Percentiles rank a stretch among this genome's conserved stretches.
Evolutionary conservation across 305 asterid genomes (phyloP).

Genomic region (Withania somnifera): DNA sequence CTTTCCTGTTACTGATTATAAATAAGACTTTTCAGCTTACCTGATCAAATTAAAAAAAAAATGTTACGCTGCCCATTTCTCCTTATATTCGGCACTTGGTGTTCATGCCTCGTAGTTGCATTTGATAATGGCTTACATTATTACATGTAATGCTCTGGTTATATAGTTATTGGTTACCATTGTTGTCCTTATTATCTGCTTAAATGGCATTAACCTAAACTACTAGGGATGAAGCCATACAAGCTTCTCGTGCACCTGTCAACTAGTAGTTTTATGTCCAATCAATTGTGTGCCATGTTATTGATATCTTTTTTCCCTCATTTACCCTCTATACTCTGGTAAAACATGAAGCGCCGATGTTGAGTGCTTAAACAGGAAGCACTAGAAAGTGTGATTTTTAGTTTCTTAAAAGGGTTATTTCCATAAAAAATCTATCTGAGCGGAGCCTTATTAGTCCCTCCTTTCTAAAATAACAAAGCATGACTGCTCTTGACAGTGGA

Average conservation of each 20-base stretch:
- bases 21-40: background rate
- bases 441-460: background rate
- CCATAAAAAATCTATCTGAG: background rate
- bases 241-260: background rate
- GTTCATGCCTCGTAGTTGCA: too few relatives aligned
- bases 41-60: background rate
- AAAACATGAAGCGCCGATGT: background rate
- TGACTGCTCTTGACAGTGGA: conserved; percentile 32
- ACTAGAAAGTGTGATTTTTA: background rate
- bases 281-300: background rate
- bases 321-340: background rate
- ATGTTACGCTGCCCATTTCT: background rate
- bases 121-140: too few relatives aligned
- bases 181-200: background rate
- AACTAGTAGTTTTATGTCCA: background rate
- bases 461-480: background rate
- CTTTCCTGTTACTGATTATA: background rate
- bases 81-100: background rate
- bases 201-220: background rate
- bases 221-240: background rate
- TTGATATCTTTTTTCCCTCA: background rate
- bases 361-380: background rate
- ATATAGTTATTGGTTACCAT: too few relatives aligned
- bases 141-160: too few relatives aligned
- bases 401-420: background rate